phyloP scores from a whole-genome alignment of 2,329 filamentous ascomycete species.

The Thermothelomyces thermophilus region DNA sequence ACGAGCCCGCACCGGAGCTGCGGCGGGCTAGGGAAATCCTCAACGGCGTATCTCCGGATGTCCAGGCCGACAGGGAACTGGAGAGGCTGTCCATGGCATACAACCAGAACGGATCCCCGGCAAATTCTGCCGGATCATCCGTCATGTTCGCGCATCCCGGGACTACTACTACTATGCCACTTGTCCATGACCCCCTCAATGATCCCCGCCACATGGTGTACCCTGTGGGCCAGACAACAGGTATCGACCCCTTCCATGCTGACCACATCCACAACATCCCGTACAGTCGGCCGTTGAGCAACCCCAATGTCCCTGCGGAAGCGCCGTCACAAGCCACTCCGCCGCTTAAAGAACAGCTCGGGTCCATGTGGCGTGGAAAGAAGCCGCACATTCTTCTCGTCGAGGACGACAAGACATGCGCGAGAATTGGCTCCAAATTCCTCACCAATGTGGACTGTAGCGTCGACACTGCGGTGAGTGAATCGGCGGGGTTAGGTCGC shows the following conservation, averaged over 20 bases:
- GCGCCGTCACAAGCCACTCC: constrained; percentile 35
- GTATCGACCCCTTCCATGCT: constrained; percentile 89
- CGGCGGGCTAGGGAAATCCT: constrained; percentile 52
- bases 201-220: constrained; percentile 69
- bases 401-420: constrained; percentile 68
- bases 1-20: constrained; percentile 45
- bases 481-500: background rate
- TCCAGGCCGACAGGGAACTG: constrained; percentile 47
- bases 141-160: constrained; percentile 46
- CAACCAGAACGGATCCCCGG: constrained; percentile 42
- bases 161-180: constrained; percentile 32
- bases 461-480: constrained; percentile 60
- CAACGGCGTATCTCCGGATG: constrained; percentile 45
- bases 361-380: constrained; percentile 50
- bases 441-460: constrained; percentile 58
- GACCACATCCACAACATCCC: constrained; percentile 94
- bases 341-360: constrained; percentile 31
- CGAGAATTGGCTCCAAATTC: constrained; percentile 62
- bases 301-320: constrained; percentile 38
- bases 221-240: constrained; percentile 81
- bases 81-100: constrained; percentile 50
- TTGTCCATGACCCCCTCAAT: constrained; percentile 44
- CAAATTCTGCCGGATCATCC: constrained; percentile 43
- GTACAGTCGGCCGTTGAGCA: constrained; percentile 68
- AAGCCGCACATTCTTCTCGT: constrained; percentile 83